Conservation (phyloP, 441 rosid genomes). For the Adansonia madagascariensis region DNA sequence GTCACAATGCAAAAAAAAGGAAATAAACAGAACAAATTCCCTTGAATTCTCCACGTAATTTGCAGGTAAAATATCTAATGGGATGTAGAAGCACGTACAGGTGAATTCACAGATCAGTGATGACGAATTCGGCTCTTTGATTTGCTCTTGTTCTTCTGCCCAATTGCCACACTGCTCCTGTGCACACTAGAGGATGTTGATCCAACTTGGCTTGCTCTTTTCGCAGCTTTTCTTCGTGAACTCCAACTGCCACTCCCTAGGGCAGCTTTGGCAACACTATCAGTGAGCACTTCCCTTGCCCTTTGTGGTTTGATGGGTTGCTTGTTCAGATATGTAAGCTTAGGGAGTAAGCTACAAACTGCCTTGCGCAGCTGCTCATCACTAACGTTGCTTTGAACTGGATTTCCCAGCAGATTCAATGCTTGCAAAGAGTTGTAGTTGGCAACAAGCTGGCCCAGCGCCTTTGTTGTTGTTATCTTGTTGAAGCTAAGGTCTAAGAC, state of each 20-base stretch:
- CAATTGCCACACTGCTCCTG: conserved; percentile 34
- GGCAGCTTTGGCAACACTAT: conserved; percentile 79
- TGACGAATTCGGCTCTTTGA: conserved; percentile 46
- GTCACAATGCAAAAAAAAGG: background rate
- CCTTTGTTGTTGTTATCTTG: conserved; percentile 84
- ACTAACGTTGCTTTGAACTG: conserved; percentile 72
- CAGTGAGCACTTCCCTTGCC: conserved; percentile 67
- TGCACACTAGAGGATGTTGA: conserved; percentile 36
- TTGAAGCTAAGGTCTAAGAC: conserved; percentile 90
- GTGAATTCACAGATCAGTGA: conserved; percentile 37
- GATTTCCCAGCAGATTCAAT: conserved; percentile 80
- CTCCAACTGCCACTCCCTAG: conserved; percentile 49
- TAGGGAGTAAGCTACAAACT: conserved; percentile 70
- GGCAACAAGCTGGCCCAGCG: conserved; percentile 90
- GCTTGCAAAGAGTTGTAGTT: conserved; percentile 83
- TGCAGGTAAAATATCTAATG: conserved; percentile 24
- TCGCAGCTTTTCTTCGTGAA: conserved; percentile 44
- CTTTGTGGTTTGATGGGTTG: conserved; percentile 74
- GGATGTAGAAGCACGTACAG: conserved; percentile 42
- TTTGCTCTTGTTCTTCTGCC: conserved; percentile 43
- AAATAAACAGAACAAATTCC: background rate
- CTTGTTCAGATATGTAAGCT: conserved; percentile 80
- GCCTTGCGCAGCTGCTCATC: conserved; percentile 87
- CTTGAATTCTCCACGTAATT: background rate
- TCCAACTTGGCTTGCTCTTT: conserved; percentile 39